Evolutionary conservation across 2,329 filamentous ascomycete genomes (phyloP).

Genomic region (Xylaria sp.): DNA sequence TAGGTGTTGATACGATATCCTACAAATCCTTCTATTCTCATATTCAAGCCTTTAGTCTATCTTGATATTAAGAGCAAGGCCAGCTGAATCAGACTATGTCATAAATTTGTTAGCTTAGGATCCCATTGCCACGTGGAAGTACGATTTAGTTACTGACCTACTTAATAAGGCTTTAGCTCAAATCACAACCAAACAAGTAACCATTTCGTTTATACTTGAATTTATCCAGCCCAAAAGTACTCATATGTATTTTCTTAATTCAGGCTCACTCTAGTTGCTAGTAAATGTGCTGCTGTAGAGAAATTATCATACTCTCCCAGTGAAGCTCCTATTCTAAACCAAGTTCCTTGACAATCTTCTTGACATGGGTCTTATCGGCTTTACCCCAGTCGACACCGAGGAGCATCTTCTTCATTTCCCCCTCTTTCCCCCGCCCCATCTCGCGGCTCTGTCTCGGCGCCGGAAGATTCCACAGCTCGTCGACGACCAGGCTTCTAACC

Average conservation of each 20-base stretch:
- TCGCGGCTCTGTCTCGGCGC: conserved; percentile 24
- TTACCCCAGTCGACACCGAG: conserved; percentile 67
- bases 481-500: conserved; percentile 69
- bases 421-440: conserved; percentile 36
- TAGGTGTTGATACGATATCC: neutral
- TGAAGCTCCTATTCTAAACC: conserved; percentile 48
- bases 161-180: neutral
- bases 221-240: neutral
- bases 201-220: neutral
- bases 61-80: neutral
- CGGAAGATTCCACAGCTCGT: conserved; percentile 66
- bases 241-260: neutral
- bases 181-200: neutral
- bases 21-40: neutral
- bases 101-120: neutral
- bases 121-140: conserved; percentile 1
- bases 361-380: conserved; percentile 60
- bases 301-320: neutral
- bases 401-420: conserved; percentile 47
- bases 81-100: neutral
- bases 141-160: too few relatives aligned
- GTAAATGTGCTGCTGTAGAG: neutral
- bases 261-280: neutral
- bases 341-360: conserved; percentile 55
- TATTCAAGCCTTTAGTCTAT: neutral